Evolutionary conservation across 441 rosid species (phyloP).

Genomic region (Arabidopsis hybrid): DNA sequence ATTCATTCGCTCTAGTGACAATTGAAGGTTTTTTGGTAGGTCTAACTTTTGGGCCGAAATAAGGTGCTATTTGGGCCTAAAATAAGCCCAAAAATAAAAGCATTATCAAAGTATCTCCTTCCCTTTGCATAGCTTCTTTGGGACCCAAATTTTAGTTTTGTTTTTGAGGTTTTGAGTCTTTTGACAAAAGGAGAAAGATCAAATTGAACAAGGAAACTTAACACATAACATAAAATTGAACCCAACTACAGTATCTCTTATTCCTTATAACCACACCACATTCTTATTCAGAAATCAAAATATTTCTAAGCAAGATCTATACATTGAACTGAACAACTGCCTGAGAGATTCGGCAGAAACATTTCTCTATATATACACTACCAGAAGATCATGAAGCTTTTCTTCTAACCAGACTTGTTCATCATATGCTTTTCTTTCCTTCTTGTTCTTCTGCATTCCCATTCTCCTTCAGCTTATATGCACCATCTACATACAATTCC

Average conservation of each 20-base stretch:
- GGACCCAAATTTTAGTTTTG: neutral
- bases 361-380: slow-evolving; percentile 36
- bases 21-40: slow-evolving; percentile 24
- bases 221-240: neutral
- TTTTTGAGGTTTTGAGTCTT: neutral
- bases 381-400: slow-evolving; percentile 17
- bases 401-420: neutral
- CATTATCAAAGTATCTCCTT: neutral
- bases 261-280: slow-evolving; percentile 5
- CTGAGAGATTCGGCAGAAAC: slow-evolving; percentile 6
- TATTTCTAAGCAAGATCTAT: slow-evolving; percentile 35
- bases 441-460: slow-evolving; percentile 34
- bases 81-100: neutral
- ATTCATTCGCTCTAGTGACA: slow-evolving; percentile 7
- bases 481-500: slow-evolving; percentile 66
- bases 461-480: slow-evolving; percentile 71
- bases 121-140: neutral
- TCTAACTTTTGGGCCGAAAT: slow-evolving; percentile 17
- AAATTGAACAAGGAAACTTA: neutral
- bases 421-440: slow-evolving; percentile 38
- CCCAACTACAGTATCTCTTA: neutral
- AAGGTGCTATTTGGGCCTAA: neutral
- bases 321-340: slow-evolving; percentile 29
- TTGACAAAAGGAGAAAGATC: neutral
- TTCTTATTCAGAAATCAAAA: slow-evolving; percentile 25